Percentiles rank a stretch among this genome's conserved stretches.
Evolutionary conservation across 2,329 filamentous ascomycete genomes (phyloP).

Genomic region (Trichoderma afroharzianum): DNA sequence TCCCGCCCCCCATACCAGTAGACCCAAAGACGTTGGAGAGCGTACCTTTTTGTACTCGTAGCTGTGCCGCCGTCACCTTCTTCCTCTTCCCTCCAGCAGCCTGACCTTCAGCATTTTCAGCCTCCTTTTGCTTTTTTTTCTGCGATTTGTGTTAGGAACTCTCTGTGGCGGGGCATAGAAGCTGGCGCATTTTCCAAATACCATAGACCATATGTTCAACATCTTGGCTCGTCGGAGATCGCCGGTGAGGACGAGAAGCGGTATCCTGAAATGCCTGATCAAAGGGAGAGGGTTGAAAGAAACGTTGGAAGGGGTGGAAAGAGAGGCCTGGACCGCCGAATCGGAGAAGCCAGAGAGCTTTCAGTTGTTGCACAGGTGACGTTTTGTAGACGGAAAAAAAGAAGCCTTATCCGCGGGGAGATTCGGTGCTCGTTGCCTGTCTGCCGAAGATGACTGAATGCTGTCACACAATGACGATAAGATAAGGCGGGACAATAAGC

Average conservation of each 20-base stretch:
- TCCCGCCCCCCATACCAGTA: neutral
- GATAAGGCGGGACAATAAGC: constrained; percentile 3
- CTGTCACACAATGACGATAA: constrained; percentile 18
- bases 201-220: constrained; percentile 99
- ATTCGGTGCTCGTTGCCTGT: constrained; percentile 12
- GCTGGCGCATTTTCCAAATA: constrained; percentile 39
- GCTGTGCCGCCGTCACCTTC: constrained; percentile 94
- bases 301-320: neutral
- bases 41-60: constrained; percentile 91
- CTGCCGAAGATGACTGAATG: constrained; percentile 7
- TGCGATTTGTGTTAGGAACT: constrained; percentile 37
- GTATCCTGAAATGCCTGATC: neutral
- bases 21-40: neutral
- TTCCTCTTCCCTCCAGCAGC: constrained; percentile 82
- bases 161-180: neutral
- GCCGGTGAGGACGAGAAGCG: neutral
- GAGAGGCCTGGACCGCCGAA: neutral
- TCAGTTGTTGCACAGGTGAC: neutral
- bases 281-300: neutral
- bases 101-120: constrained; percentile 73
- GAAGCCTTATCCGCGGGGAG: constrained; percentile 11
- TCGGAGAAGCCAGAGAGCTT: neutral
- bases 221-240: constrained; percentile 53
- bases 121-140: constrained; percentile 97
- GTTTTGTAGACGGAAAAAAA: neutral